Evolutionary conservation across 768 basidiomycete genomes (phyloP).

Genomic region (Rhizopogon salebrosus): DNA sequence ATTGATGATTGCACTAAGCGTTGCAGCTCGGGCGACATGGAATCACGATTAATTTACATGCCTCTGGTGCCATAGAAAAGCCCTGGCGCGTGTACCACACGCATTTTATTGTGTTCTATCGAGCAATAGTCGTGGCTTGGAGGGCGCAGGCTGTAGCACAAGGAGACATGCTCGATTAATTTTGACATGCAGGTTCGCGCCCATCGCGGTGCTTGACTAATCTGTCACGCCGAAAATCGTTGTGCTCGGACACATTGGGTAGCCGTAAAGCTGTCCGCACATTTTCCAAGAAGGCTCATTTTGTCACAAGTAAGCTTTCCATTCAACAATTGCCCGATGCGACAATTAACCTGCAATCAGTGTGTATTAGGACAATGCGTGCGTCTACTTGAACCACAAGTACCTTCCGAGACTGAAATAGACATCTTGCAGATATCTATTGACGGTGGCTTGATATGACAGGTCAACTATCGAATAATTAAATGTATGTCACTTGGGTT

Average conservation of each 20-base stretch:
- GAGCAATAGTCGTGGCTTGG: background rate
- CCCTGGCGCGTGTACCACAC: constrained; percentile 18
- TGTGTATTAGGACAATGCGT: constrained; percentile 10
- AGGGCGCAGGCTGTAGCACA: background rate
- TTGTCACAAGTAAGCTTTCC: constrained; percentile 26
- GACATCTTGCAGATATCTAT: constrained; percentile 1
- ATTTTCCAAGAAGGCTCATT: constrained; percentile 26
- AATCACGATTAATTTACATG: constrained; percentile 34
- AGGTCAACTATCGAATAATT: background rate
- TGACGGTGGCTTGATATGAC: constrained; percentile 10
- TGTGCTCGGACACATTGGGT: constrained; percentile 10
- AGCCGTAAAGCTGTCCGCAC: constrained; percentile 27
- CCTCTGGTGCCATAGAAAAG: constrained; percentile 28
- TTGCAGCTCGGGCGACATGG: constrained; percentile 24
- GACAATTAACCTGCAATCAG: background rate
- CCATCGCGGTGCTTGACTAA: background rate
- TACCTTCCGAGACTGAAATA: background rate
- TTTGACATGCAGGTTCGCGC: background rate
- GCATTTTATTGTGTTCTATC: background rate
- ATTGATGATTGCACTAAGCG: background rate
- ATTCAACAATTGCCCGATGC: background rate
- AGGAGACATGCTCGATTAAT: background rate
- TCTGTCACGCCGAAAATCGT: background rate
- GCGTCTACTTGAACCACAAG: background rate
- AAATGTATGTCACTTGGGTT: background rate